phyloP scores from a whole-genome alignment of 2,329 filamentous ascomycete species.

The Juglanconis oblonga region DNA sequence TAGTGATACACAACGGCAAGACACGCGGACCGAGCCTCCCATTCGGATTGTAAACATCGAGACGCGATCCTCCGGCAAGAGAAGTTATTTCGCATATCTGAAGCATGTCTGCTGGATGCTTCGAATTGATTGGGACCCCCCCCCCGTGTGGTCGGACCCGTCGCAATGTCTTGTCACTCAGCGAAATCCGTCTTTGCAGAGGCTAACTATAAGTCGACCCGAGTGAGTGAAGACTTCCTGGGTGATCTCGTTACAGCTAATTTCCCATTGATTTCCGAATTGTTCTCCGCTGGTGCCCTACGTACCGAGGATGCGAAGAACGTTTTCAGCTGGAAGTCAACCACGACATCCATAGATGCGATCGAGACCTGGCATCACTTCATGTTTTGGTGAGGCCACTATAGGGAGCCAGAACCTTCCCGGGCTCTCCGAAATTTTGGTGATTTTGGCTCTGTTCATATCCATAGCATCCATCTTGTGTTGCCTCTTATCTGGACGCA shows the following conservation, averaged over 20 bases:
- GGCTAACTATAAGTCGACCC: neutral
- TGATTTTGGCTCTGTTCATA: neutral
- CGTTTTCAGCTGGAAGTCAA: neutral
- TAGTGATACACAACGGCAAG: neutral
- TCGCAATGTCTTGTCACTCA: neutral
- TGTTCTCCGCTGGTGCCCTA: neutral
- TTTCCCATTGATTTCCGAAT: neutral
- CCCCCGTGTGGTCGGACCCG: neutral
- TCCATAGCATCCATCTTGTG: neutral
- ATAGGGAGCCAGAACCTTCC: neutral
- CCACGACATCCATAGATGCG: neutral
- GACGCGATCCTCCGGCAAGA: neutral
- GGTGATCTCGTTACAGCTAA: neutral
- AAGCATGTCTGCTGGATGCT: neutral
- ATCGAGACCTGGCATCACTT: neutral
- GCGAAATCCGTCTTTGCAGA: neutral
- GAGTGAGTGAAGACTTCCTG: no score
- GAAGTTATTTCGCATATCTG: neutral
- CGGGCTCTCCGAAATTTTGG: neutral
- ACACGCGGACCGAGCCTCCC: neutral
- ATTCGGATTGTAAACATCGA: neutral
- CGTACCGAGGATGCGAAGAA: neutral
- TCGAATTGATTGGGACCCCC: neutral
- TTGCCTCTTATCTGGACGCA: neutral
- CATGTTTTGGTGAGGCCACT: neutral